Conservation (phyloP, 495 filamentous ascomycete genomes). For the Tuber aestivum region DNA sequence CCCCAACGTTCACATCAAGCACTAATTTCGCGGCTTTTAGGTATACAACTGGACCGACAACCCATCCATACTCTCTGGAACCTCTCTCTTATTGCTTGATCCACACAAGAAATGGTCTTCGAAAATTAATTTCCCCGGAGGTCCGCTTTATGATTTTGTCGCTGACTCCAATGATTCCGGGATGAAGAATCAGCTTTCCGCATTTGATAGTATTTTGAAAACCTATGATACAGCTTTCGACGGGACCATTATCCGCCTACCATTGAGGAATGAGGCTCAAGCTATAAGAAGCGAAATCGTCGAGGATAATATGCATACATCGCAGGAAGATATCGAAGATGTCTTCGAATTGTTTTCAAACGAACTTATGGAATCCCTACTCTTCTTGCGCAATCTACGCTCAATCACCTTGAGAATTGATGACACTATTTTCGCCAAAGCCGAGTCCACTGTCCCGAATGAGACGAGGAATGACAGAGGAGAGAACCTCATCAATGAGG, state of each 20-base stretch:
- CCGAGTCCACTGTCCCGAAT: constrained; percentile 27
- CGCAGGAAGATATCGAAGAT: constrained; percentile 38
- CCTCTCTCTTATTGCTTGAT: constrained; percentile 46
- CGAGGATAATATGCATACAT: constrained; percentile 36
- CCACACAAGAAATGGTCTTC: constrained; percentile 47
- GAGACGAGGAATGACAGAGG: neutral
- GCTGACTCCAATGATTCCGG: constrained; percentile 27
- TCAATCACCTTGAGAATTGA: constrained; percentile 40
- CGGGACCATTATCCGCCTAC: constrained; percentile 48
- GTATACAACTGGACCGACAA: constrained; percentile 49
- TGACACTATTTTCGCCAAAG: constrained; percentile 31
- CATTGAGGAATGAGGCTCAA: constrained; percentile 43
- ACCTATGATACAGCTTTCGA: constrained; percentile 26
- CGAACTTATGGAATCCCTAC: constrained; percentile 43
- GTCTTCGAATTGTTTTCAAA: constrained; percentile 42
- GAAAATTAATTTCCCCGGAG: constrained; percentile 37
- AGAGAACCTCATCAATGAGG: constrained; percentile 21
- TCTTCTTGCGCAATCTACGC: constrained; percentile 46
- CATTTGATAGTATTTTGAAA: constrained; percentile 39
- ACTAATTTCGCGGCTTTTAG: constrained; percentile 17
- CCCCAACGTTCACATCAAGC: neutral
- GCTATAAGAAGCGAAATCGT: constrained; percentile 40
- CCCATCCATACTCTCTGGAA: constrained; percentile 46
- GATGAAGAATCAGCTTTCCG: constrained; percentile 45
- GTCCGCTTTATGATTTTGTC: constrained; percentile 45